phyloP scores from a whole-genome alignment of 2,329 filamentous ascomycete genomes.

The Aureobasidium pullulans region DNA sequence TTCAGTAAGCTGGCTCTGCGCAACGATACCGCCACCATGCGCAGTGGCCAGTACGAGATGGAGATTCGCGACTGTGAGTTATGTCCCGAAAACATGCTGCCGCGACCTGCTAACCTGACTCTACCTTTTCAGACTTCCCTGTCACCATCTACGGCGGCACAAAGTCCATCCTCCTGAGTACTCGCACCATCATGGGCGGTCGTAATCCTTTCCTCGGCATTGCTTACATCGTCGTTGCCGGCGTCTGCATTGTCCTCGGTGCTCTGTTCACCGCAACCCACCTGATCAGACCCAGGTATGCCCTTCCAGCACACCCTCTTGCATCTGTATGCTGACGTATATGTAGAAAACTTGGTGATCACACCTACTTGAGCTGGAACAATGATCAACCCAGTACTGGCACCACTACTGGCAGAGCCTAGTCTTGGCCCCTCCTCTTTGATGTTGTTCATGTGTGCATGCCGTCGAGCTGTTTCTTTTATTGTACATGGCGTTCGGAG shows the following conservation, averaged over 20 bases:
- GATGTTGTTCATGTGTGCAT: constrained; percentile 12
- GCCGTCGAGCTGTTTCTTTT: not conserved
- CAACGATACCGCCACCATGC: constrained; percentile 66
- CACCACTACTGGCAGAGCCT: constrained; percentile 40
- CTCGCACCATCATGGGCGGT: constrained; percentile 85
- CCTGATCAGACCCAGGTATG: constrained; percentile 80
- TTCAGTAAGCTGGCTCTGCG: constrained; percentile 90
- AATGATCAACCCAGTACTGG: constrained; percentile 56
- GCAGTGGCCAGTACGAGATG: constrained; percentile 64
- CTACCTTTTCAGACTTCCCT: constrained; percentile 59
- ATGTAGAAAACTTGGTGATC: constrained; percentile 85
- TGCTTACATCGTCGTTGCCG: constrained; percentile 88
- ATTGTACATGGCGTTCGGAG: constrained; percentile 2
- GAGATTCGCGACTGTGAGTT: constrained; percentile 70
- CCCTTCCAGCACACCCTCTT: constrained; percentile 14
- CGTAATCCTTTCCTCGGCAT: constrained; percentile 95
- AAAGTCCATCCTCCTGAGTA: constrained; percentile 85
- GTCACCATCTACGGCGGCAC: constrained; percentile 73
- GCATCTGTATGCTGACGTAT: not conserved
- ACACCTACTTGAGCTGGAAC: constrained; percentile 97
- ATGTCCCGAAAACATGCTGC: not conserved
- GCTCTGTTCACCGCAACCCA: constrained; percentile 83
- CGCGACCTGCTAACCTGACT: not conserved
- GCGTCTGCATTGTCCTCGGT: constrained; percentile 83
- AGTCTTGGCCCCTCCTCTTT: not conserved